Base-by-base conservation (phyloP, 768 basidiomycete species). In the Hygrophorus pudorinus region DNA sequence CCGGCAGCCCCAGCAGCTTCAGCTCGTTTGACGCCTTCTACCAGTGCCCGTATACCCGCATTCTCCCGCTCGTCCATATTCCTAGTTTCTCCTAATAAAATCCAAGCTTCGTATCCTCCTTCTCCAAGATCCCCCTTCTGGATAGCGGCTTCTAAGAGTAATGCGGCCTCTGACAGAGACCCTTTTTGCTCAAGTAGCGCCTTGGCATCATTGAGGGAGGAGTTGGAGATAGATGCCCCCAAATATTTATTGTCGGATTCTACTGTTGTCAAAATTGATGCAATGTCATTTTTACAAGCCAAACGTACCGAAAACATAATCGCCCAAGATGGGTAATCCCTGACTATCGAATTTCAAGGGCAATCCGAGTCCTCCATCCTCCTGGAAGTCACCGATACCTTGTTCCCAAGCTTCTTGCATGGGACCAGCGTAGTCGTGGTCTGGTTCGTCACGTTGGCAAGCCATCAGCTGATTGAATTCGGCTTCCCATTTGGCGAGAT, bases 41-140 rank as follows among this genome's bases (percentile, higher is more conserved):
- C 67, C 28, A 92, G 66, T 2, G 90, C 90, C 24, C 76, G 74
- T 75, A 93, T 82, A 10, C 82, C 88, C 13, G 75, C 71, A 28
- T 87, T 82, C 59, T 90, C 88, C 8, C 84, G 78, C 57, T 91
- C 88, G 51, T 91, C 88, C 88, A 91, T 84, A 53, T 80, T 81
- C 46, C 91, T 74, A 0, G 85, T 85, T 60, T 93, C 86, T 8
- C 94, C 94, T 2, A 98, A 68, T 14, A 94, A 68, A 42, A 90
- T 80, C 94, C 94, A 99, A 0, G 91, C 76, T 58, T 94, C 93
- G 41, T 81, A 88, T 40, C 87, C 80, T 18, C 79, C 83, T 55
- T 83, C 78, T 18, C 87, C 88, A 6, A 85, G 63, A 46, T 90
- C 83, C 8, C 82, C 85, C 51, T 73, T 73, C 61, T 86, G 81